These are phyloP conservation scores for Pleurotus platypus DNA, from an alignment of 768 basidiomycete species.

Conservation along the genomic window DNA sequence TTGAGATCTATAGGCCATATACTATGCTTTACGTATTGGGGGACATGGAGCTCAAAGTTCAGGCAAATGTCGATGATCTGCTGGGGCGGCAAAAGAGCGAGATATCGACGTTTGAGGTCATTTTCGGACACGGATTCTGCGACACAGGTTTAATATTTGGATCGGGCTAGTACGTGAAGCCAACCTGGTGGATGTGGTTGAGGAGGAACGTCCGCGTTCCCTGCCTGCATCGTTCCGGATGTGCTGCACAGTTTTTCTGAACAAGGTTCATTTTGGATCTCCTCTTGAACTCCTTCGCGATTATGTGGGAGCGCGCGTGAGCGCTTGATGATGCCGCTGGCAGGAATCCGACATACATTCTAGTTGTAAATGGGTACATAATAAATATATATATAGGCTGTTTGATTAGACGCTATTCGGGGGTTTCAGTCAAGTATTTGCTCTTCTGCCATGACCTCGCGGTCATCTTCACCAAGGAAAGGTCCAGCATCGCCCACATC, in stretches of 20 bases:
- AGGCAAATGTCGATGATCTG: slow-evolving; percentile 82
- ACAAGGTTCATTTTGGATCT: slow-evolving; percentile 51
- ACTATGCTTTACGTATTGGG: slow-evolving; percentile 57
- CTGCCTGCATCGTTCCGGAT: slow-evolving; percentile 58
- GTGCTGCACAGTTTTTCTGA: slow-evolving; percentile 70
- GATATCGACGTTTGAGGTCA: slow-evolving; percentile 69
- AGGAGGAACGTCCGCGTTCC: slow-evolving; percentile 34
- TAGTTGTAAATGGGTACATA: too few relatives aligned
- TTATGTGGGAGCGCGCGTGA: background rate
- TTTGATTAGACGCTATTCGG: too few relatives aligned
- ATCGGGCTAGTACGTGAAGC: slow-evolving; percentile 18
- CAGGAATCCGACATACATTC: background rate
- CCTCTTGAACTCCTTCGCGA: slow-evolving; percentile 8
- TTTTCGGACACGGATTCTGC: slow-evolving; percentile 34
- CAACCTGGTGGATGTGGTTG: slow-evolving; percentile 17
- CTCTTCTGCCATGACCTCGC: too few relatives aligned
- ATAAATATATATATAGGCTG: too few relatives aligned
- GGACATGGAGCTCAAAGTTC: slow-evolving; percentile 65
- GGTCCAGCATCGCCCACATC: too few relatives aligned
- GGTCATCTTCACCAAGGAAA: too few relatives aligned
- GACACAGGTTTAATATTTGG: background rate
- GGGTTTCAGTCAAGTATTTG: too few relatives aligned
- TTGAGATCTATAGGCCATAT: slow-evolving; percentile 74
- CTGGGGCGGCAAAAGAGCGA: slow-evolving; percentile 59
- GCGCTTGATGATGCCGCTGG: background rate